Conservation (phyloP, 2,329 filamentous ascomycete species). For the Trichoderma endophyticum region DNA sequence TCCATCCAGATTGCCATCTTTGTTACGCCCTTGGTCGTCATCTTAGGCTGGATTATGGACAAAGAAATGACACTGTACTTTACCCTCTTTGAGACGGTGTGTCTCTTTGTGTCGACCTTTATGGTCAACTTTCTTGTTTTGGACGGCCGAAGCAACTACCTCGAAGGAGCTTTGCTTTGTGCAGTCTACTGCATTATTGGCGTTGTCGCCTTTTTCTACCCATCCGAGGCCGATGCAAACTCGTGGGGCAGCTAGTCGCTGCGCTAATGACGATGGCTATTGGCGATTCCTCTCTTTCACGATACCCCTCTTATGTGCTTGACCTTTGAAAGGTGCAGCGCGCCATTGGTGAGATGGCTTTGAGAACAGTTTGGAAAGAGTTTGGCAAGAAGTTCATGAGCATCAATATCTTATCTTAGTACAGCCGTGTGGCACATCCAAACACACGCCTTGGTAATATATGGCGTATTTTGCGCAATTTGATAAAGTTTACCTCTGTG, state of each 20-base stretch:
- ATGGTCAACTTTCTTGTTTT: slow-evolving; percentile 86
- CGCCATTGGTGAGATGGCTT: slow-evolving; percentile 9
- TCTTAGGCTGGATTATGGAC: slow-evolving; percentile 67
- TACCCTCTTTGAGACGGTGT: slow-evolving; percentile 84
- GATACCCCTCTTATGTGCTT: neutral
- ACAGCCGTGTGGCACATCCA: neutral
- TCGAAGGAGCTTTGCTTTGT: slow-evolving; percentile 71
- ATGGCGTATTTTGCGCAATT: neutral
- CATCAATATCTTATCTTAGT: neutral
- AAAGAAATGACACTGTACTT: slow-evolving; percentile 79
- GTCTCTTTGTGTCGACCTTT: slow-evolving; percentile 77
- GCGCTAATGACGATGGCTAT: neutral
- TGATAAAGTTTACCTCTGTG: neutral
- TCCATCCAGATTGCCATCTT: slow-evolving; percentile 72
- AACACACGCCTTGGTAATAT: neutral
- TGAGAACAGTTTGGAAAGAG: neutral
- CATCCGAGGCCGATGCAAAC: slow-evolving; percentile 48
- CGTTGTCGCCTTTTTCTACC: slow-evolving; percentile 66
- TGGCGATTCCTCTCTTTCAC: neutral
- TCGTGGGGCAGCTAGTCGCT: slow-evolving; percentile 29
- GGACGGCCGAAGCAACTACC: slow-evolving; percentile 81
- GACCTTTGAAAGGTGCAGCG: neutral
- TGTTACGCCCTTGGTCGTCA: slow-evolving; percentile 66
- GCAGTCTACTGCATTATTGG: slow-evolving; percentile 67
- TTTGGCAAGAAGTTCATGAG: neutral